Evolutionary conservation across 2,329 filamentous ascomycete genomes (phyloP), one percentile per base, ranked within the genome.

Genomic region (Karstenula rhodostoma): DNA sequence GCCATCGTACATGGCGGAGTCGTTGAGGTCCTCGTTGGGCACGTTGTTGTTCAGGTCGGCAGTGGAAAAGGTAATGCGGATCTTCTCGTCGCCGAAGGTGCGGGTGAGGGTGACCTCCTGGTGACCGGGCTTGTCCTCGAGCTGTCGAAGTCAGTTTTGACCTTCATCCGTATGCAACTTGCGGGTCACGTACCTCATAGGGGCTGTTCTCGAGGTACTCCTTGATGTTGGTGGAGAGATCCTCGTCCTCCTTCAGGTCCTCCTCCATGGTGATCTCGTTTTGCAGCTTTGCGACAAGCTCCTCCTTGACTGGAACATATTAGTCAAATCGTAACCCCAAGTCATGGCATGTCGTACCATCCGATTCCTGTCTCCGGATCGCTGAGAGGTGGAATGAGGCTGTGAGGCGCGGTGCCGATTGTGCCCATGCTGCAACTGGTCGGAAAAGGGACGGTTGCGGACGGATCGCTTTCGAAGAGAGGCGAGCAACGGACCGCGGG

Each of bases 51-150:
- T 87, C 64, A 96, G 86, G 78, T 96, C 93, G 69, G 90, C 88
- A 73, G 96, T 92, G 68, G 90, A 93, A 82, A 96, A 96, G 66
- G 89, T 88, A 66, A 96, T 86, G 64, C 89, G 90, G 81, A 94
- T 92, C 93, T 90, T 92, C 84, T 99, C 95, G 65, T 96, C 89
- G 72, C 91, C 91, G 74, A 92, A 94, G 66, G 87, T 90, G 74
- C 94, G 90, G 62, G 88, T 90, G 67, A 99, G 85, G 73, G 90
- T 85, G 68, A 99, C 91, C 70, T 97, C 93, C 82, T 98, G 92
- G 79, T 93, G 87, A 64, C 95, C 95, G 29, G 90, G 85, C 33
- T 85, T 87, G 79, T 99, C 95, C 73, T 92, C 84, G 63, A 89
- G 78, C 82, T 86, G 49, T 10, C 8, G 15, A 22, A 59, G 60